Evolutionary conservation across 2,329 filamentous ascomycete genomes (phyloP).

Genomic region (Aureobasidium lini): DNA sequence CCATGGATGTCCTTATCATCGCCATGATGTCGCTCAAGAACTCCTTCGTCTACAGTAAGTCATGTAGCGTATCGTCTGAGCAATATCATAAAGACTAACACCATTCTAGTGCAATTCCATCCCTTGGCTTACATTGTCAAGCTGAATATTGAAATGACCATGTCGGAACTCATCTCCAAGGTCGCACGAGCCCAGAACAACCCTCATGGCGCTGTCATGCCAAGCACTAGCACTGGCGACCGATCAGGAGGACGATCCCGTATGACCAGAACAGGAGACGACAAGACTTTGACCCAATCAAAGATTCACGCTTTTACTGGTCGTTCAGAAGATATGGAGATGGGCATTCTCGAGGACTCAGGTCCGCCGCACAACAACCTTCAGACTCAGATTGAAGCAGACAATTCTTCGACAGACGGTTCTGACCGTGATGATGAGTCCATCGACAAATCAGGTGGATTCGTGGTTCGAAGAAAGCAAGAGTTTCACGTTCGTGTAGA

Average conservation of each 20-base stretch:
- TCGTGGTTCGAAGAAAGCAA: constrained; percentile 5
- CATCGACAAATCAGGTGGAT: neutral
- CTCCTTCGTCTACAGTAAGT: constrained; percentile 34
- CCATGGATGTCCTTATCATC: constrained; percentile 44
- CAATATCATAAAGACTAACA: neutral
- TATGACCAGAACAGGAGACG: neutral
- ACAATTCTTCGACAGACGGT: neutral
- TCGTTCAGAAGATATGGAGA: constrained; percentile 7
- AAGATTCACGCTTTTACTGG: constrained; percentile 3
- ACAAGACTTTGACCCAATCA: constrained; percentile 6
- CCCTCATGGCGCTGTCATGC: neutral
- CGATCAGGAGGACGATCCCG: constrained; percentile 3
- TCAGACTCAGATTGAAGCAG: neutral
- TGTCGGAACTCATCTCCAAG: constrained; percentile 44
- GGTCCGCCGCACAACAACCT: constrained; percentile 4
- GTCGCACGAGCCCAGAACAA: constrained; percentile 21
- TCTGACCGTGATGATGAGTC: neutral
- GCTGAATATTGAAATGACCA: constrained; percentile 46
- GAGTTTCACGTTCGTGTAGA: constrained; percentile 6
- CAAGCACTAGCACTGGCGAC: neutral
- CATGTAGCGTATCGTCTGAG: neutral
- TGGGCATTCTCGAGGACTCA: constrained; percentile 2
- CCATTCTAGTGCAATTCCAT: constrained; percentile 32
- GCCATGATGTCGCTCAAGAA: constrained; percentile 41
- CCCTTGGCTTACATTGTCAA: constrained; percentile 44